phyloP scores from a whole-genome alignment of 75 land plant genomes.

The Pinus albicaulis region DNA sequence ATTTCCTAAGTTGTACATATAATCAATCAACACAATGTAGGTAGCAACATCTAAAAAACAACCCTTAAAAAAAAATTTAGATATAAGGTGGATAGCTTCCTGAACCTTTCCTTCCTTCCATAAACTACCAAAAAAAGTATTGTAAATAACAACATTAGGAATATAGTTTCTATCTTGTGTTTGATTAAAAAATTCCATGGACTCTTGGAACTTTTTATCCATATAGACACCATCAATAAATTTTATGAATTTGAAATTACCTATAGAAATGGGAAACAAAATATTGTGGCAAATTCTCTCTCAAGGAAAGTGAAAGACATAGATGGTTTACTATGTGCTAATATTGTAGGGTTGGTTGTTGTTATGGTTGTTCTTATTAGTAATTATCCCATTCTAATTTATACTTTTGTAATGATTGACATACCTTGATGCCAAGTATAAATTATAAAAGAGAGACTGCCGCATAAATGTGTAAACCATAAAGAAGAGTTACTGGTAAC shows the following conservation, averaged over 20 bases:
- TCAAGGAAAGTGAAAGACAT: too few species aligned
- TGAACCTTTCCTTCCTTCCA: constrained; percentile 10
- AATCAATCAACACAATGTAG: constrained; percentile 28
- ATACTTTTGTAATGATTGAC: too few species aligned
- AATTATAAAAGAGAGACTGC: too few species aligned
- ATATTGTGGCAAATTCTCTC: too few species aligned
- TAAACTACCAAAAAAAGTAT: constrained; percentile 10
- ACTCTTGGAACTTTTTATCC: constrained; percentile 13
- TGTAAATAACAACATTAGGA: constrained; percentile 15
- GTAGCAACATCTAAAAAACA: constrained; percentile 28
- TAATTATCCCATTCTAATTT: too few species aligned
- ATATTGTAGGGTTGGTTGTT: too few species aligned
- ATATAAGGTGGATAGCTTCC: constrained; percentile 20
- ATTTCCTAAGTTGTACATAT: constrained; percentile 28
- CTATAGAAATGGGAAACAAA: too few species aligned
- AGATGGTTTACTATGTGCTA: too few species aligned
- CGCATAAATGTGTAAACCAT: too few species aligned
- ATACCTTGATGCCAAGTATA: too few species aligned
- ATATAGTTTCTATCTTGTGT: constrained; percentile 23
- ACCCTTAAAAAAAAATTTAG: not conserved
- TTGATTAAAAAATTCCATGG: constrained; percentile 13
- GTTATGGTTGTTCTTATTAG: too few species aligned
- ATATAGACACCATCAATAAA: constrained; percentile 47
- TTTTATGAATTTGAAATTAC: not conserved
- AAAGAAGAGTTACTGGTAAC: too few species aligned